Evolutionary conservation across 345 rosid genomes (phyloP), one percentile per base, ranked within the genome.

Genomic region (Raphanus sativus): DNA sequence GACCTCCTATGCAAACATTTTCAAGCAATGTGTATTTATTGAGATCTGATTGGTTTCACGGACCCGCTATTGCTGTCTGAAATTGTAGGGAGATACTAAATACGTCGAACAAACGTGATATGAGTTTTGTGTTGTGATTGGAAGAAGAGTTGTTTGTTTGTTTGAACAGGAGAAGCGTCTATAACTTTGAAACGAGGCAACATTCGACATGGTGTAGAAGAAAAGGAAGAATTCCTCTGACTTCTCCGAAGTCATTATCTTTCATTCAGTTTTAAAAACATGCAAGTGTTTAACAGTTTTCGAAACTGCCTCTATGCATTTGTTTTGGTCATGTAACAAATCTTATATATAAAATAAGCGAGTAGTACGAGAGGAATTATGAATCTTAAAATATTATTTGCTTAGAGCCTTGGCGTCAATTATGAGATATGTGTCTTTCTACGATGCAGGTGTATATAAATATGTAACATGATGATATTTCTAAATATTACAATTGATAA

Each of bases 61-160:
- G 93, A 90, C 74, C 77, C 87, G 3, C 92, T 87, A 65, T 81
- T 92, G 66, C 90, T 94, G 29, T 89, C 97, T 33, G 97, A 92
- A 78, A 70, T 90, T 0, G 29, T 28, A 28, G 29, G 3, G 29
- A 28, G 29, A 1, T 28, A 28, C 29, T 28, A 28, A 28, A 28
- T 28, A 28, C 70, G 98, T 94, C 73, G 36, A 66, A 73, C 34
- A 48, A 28, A 55, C 30, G 5, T 58, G 61, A 62, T 28, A 52
- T 60, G 62, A 40, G 56, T 42, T 13, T 32, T 32, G 10, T 3
- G 13, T 70, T 16, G 40, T 70, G 8, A 69, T 75, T 69, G 21
- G 52, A 42, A 58, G 54, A 38, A 66, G 55, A 32, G 67, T 9
- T 76, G 65, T 78, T 61, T 77, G 70, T 62, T 28, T 24, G 6